Percentiles rank a stretch among this genome's conserved stretches.
Evolutionary conservation across 164 flowering plant genomes (phyloP).

Genomic region (Kingdonia uniflora): DNA sequence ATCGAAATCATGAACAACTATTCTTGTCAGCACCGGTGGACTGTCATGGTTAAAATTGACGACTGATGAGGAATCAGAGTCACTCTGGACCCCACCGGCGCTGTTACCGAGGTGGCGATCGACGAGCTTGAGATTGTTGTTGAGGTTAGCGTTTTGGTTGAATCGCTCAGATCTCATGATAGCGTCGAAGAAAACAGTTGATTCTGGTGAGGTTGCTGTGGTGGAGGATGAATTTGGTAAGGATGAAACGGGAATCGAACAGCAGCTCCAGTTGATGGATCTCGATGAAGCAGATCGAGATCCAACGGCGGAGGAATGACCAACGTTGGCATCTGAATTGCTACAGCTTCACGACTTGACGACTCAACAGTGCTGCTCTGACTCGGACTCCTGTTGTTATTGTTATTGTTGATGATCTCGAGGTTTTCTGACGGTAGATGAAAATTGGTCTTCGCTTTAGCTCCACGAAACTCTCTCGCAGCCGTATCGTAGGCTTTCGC

Average conservation of each 20-base stretch:
- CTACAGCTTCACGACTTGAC: conserved; percentile 21
- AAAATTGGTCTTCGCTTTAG: conserved; percentile 65
- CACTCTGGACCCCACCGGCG: conserved; percentile 34
- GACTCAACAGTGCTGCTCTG: conserved; percentile 70
- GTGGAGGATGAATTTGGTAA: conserved; percentile 6
- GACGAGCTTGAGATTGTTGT: neutral
- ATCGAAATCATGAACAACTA: conserved; percentile 25
- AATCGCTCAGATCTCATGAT: conserved; percentile 13
- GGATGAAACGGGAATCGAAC: conserved; percentile 12
- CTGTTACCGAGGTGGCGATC: conserved; percentile 14
- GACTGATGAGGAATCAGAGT: conserved; percentile 51
- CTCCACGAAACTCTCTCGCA: conserved; percentile 59
- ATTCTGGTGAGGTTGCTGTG: conserved; percentile 3
- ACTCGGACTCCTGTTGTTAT: conserved; percentile 38
- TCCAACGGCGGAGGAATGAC: conserved; percentile 16
- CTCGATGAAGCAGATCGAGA: conserved; percentile 21
- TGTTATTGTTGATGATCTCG: conserved; percentile 6
- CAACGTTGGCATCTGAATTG: conserved; percentile 5
- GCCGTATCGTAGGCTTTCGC: conserved; percentile 66
- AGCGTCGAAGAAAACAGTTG: conserved; percentile 27
- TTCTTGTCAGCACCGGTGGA: neutral
- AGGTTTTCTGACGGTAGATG: conserved; percentile 13
- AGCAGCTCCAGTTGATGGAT: conserved; percentile 9
- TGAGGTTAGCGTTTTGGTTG: neutral
- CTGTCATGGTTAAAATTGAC: conserved; percentile 25